These are phyloP conservation scores for Tremella mesenterica DNA, from an alignment of 768 basidiomycete genomes.

Conservation along the genomic window DNA sequence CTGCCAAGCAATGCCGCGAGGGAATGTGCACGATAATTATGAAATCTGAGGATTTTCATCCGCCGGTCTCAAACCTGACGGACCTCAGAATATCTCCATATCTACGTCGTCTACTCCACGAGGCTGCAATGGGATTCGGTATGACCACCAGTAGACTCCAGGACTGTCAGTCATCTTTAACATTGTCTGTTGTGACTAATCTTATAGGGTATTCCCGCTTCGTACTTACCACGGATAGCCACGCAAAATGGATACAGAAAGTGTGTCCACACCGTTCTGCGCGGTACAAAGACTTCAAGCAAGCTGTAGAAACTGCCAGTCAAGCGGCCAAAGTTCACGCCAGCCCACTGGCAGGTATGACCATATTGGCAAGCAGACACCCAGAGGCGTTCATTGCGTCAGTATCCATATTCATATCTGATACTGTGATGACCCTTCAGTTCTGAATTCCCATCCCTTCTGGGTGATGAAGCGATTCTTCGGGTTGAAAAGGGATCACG, in stretches of 20 bases:
- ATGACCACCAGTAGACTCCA: not conserved
- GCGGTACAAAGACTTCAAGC: not conserved
- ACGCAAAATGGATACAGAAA: not conserved
- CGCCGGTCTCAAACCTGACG: not conserved
- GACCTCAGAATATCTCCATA: conserved; percentile 2
- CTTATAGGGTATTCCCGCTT: not conserved
- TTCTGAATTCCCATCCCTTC: not conserved
- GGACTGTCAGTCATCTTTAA: conserved; percentile 1
- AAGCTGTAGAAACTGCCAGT: not conserved
- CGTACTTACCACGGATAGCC: not conserved
- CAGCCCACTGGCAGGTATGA: conserved; percentile 2
- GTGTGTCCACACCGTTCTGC: conserved; percentile 2
- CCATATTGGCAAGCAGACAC: not conserved
- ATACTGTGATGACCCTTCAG: not conserved
- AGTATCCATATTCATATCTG: not conserved
- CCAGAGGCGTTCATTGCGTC: conserved; percentile 3
- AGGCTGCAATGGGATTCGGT: conserved; percentile 1
- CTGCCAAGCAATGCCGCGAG: not conserved
- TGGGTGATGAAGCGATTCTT: not conserved
- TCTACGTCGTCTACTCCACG: conserved; percentile 1
- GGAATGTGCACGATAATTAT: conserved; percentile 1
- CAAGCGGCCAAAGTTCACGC: not conserved
- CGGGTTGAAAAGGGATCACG: not conserved
- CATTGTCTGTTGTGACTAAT: not conserved
- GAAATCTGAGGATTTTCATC: not conserved